Conservation (phyloP, 352 stramenopile genomes). For the Plasmopara viticola region DNA sequence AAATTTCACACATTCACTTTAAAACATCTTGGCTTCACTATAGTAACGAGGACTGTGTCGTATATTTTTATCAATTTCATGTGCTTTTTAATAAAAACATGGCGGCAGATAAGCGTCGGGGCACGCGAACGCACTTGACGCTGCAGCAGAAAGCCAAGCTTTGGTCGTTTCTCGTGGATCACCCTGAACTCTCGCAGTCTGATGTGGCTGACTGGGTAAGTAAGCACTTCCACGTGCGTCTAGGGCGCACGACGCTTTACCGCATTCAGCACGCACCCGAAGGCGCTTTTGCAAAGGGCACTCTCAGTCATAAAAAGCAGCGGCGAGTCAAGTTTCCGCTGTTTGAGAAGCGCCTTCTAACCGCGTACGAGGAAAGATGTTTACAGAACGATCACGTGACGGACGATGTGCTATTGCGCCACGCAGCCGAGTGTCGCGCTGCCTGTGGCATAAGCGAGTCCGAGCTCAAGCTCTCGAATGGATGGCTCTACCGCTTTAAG, state of each 20-base stretch:
- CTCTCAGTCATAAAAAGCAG: conserved; percentile 27
- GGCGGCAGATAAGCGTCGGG: conserved; percentile 8
- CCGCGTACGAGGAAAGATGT: conserved; percentile 8
- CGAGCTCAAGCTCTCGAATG: conserved; percentile 41
- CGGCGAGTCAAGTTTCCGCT: conserved; percentile 44
- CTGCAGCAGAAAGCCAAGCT: conserved; percentile 33
- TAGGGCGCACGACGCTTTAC: conserved; percentile 39
- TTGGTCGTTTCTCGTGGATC: conserved; percentile 21
- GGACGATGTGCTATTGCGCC: conserved; percentile 25
- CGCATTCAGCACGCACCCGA: conserved; percentile 34
- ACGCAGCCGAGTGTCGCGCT: conserved; percentile 26
- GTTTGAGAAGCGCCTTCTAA: conserved; percentile 28
- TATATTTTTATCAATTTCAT: no score
- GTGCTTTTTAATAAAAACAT: background rate
- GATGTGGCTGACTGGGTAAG: conserved; percentile 27
- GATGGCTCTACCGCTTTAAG: conserved; percentile 46
- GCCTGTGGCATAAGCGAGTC: conserved; percentile 25
- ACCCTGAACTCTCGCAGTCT: conserved; percentile 25
- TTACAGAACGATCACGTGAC: conserved; percentile 8
- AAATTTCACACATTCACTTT: no score
- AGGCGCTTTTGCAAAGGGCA: conserved; percentile 22
- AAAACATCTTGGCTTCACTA: no score
- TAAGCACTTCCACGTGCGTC: conserved; percentile 25
- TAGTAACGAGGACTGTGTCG: no score
- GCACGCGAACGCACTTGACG: conserved; percentile 28